phyloP scores from a whole-genome alignment of 2,329 filamentous ascomycete species.

The Aspergillus caelatus region DNA sequence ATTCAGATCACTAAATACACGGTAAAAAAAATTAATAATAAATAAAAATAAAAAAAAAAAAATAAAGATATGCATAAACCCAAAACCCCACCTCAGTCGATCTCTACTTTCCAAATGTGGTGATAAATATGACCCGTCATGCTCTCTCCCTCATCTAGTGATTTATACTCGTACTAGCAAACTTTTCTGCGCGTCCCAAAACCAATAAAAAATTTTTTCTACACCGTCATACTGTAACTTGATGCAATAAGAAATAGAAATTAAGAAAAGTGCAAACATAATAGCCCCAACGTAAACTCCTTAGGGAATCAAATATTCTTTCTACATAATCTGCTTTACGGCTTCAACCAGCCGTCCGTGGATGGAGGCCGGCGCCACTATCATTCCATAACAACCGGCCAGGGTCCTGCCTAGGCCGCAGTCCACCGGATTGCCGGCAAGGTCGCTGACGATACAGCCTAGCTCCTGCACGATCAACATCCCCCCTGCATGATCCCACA shows the following conservation, averaged over 20 bases:
- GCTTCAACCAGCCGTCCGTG: constrained; percentile 37
- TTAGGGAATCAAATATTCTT: not conserved
- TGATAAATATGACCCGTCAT: no score
- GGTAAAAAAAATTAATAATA: not conserved
- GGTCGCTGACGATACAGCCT: constrained; percentile 54
- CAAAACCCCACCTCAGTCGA: constrained; percentile 13
- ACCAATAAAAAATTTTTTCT: no score
- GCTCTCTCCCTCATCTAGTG: no score
- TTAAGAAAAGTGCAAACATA: not conserved
- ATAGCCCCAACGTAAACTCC: not conserved
- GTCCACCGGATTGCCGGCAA: constrained; percentile 54
- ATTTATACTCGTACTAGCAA: no score
- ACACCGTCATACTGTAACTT: not conserved
- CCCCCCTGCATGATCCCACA: constrained; percentile 62
- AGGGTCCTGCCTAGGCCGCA: constrained; percentile 48
- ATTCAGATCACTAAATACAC: no score
- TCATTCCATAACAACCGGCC: constrained; percentile 43
- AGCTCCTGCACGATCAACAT: constrained; percentile 55
- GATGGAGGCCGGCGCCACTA: constrained; percentile 43
- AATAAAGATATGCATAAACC: not conserved
- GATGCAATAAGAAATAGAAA: not conserved
- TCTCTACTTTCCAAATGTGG: not conserved
- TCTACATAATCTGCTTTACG: constrained; percentile 28
- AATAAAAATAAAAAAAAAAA: not conserved
- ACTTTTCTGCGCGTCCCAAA: no score